Base-by-base conservation (phyloP, 2,329 filamentous ascomycete genomes). In the Aspergillus pseudonomiae region DNA sequence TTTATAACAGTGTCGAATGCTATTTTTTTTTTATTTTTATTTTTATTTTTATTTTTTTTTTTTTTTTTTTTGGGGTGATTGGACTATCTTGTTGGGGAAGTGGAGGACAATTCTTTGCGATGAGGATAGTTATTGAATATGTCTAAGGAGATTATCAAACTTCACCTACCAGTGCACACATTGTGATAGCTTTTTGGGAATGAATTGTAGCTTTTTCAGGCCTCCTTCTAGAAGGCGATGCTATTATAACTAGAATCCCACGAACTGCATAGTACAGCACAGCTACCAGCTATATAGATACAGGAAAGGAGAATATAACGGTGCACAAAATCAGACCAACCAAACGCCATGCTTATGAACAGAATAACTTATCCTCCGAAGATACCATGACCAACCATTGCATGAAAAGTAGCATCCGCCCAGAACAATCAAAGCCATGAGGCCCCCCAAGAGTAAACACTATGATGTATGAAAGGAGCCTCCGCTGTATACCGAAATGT, bases 281-380 rank as follows among this genome's bases (percentile, higher is more conserved):
- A 46, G 16, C 34, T 26, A 55, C 14, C 45, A 36, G 48, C 32
- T 59, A 59, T 62, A 62, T 63, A 63, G 56, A n/a, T 59, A 59
- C 61, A 63, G 32, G 30, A 26, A 46, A 55, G 24, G 46, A 30
- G 21, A 24, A 57, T 36, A 61, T 50, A 52, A 12, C 32, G 2
- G 11, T 30, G 32, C 16, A 55, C 4, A 56, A 48, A n/a, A 52
- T 26, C 43, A 30, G 26, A 36, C 57, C 58, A 55, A 46, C 46
- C 43, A 26, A 16, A 59, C 58, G 43, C 45, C 55, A 59, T 58
- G 21, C 54, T 36, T 45, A 36, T 26, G 11, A 30, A 54, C 59
- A 24, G 52, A 55, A 57, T 21, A 45, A 46, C 9, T 6, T 36
- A 24, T 24, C 14, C 21, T 26, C 34, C 10, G 0, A 55, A 55